phyloP scores from a whole-genome alignment of 1,284 basidiomycete genomes.

The Crucibulum parvulum region DNA sequence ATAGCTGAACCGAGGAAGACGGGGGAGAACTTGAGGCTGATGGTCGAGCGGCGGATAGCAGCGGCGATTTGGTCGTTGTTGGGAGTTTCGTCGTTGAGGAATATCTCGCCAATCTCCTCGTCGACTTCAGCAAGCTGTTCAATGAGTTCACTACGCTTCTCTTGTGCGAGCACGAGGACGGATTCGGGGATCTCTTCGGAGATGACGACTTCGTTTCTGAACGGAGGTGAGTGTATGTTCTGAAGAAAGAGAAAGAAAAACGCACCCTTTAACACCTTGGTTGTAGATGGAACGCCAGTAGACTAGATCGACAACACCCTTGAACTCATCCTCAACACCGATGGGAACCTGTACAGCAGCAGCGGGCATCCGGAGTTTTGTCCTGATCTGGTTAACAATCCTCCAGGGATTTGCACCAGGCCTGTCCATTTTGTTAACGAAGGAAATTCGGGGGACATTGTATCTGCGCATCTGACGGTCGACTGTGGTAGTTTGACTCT shows the following conservation, averaged over 20 bases:
- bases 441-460: constrained; percentile 93
- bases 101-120: constrained; percentile 91
- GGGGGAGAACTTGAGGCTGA: constrained; percentile 91
- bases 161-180: constrained; percentile 74
- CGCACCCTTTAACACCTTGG: constrained; percentile 92
- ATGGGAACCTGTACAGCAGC: constrained; percentile 98
- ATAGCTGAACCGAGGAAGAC: constrained; percentile 98
- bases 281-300: constrained; percentile 97
- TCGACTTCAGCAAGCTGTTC: constrained; percentile 98
- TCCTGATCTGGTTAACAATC: constrained; percentile 91
- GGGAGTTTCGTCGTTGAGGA: constrained; percentile 87
- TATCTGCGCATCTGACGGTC: constrained; percentile 99
- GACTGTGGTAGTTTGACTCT: constrained; percentile 99
- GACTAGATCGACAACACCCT: constrained; percentile 93
- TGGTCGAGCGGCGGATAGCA: constrained; percentile 91
- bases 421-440: constrained; percentile 99
- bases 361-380: constrained; percentile 91
- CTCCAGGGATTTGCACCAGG: constrained; percentile 98
- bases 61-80: constrained; percentile 77
- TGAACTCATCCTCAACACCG: constrained; percentile 88
- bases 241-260: constrained; percentile 8
- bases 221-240: constrained; percentile 5
- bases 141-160: constrained; percentile 91
- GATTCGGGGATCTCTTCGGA: constrained; percentile 89
- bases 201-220: constrained; percentile 81